Evolutionary conservation across 75 land plant genomes (phyloP).

Genomic region (Selaginella tamariscina): DNA sequence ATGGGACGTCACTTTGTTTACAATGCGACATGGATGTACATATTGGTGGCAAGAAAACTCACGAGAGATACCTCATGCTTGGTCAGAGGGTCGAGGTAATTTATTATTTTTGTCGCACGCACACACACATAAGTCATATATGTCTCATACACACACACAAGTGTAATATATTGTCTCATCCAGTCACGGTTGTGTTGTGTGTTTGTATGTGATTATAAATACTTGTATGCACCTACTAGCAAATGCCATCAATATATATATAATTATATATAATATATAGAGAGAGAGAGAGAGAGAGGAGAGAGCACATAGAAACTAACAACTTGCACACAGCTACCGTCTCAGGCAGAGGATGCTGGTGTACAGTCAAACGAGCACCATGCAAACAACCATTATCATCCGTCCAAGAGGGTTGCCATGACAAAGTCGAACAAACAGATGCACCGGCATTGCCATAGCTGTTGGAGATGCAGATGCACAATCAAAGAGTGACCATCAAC

Average conservation of each 20-base stretch:
- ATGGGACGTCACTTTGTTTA: slow-evolving; percentile 87
- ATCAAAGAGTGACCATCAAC: slow-evolving; percentile 14
- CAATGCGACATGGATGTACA: slow-evolving; percentile 97
- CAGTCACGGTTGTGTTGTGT: background rate
- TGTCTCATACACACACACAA: slow-evolving; percentile 34
- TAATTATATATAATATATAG: background rate
- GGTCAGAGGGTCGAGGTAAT: slow-evolving; percentile 89
- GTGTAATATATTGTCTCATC: slow-evolving; percentile 15
- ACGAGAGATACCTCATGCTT: slow-evolving; percentile 77
- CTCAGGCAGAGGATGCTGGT: slow-evolving; percentile 9
- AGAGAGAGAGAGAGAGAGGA: slow-evolving; percentile 1
- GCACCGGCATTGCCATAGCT: slow-evolving; percentile 29
- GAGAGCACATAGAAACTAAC: slow-evolving; percentile 17
- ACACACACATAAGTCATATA: background rate
- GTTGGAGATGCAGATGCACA: slow-evolving; percentile 21
- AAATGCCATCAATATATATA: background rate
- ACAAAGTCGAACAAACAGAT: slow-evolving; percentile 22
- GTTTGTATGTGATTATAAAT: background rate
- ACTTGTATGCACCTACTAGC: background rate
- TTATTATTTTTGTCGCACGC: background rate
- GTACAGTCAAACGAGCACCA: slow-evolving; percentile 15
- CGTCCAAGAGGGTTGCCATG: slow-evolving; percentile 20
- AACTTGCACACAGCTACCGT: background rate
- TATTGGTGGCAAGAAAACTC: slow-evolving; percentile 94
- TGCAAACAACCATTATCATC: slow-evolving; percentile 24